Evolutionary conservation across 129 eudicot species (phyloP), one percentile per base, ranked within the genome.

Genomic region (Lonicera japonica): DNA sequence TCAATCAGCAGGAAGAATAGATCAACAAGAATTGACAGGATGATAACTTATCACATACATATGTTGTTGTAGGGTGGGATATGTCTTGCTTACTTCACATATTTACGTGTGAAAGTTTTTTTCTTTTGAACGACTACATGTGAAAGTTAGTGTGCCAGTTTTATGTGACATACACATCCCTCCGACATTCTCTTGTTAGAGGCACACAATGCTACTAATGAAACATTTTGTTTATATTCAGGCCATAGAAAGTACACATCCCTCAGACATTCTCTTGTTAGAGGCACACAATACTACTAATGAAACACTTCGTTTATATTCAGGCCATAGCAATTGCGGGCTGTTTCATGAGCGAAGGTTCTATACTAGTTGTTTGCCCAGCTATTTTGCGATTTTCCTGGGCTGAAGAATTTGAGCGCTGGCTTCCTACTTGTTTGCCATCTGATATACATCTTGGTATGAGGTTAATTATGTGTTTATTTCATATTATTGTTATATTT

Each of bases 401-500:
- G 99, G 96, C 99, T 14, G 96, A 94, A 75, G 99, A 94, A 59
- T 75, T 94, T 75, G 99, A 94, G 78, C 96, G 73, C 16, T 94
- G 99, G 99, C 94, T 94, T 76, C 96, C 99, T 21, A 73, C 65
- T 65, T 88, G 91, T 79, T 70, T 85, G 75, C 99, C 99, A 52
- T 74, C 87, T 61, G 99, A 94, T 72, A 83, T 94, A 64, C 99
- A 94, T 71, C 83, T 94, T 61, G 99, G 99, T 88, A 88, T 52
- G 41, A 14, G 18, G 59, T 72, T 29, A 20, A 43, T 8, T 43
- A 8, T 43, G 14, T 43, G 13, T 10, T 1, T 55, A 24, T 25
- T 9, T 58, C 12, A 64, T 70, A 24, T 61, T 63, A 4, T 40
- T 62, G 40, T n/a, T 25, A 12, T 8, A n/a, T 20, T 56, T 25